Base-by-base conservation (phyloP, 2,329 filamentous ascomycete species). In the Pestalotiopsis sp. region DNA sequence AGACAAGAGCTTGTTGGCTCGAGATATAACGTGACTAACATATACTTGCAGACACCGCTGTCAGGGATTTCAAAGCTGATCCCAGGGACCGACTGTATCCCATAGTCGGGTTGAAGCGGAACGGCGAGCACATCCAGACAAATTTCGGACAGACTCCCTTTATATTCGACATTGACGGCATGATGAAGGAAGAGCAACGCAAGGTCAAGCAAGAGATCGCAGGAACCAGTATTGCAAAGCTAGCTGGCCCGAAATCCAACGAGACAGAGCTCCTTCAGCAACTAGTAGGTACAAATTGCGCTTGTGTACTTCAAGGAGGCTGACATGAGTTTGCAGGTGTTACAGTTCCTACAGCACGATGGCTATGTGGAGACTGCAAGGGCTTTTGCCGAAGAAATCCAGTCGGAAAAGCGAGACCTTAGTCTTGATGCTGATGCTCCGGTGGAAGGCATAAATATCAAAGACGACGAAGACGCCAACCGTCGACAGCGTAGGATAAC, bases 311-410 rank as follows among this genome's bases (percentile, higher is more conserved):
- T 39, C 27, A 7, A 60, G 69, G 31, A 36, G 41, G 38, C 68
- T 76, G 64, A 75, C 49, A 68, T 62, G 27, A 9, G 49, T 11
- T 13, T 39, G 39, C 67, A 86, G 83, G 87, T 91, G 20, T 86
- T 94, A 52, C 95, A 98, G 80, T 98, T 97, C 73, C 84, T 99
- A 14, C 93, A 95, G 49, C 95, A 98, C 74, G 96, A 98, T 75
- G 96, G 96, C 69, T 98, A 98, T 73, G 92, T 98, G 7, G 95
- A 98, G 73, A 97, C 95, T 0, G 95, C 95, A 9, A 89, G 91
- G 71, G 94, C 93, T 0, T 98, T 99, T 83, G 90, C 93, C 3
- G 87, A 92, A 73, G 95, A 98, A 76, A 90, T 97, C 31, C 87
- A 89, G 67, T 83, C 87, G 17, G 93, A 97, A 78, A 91, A 92